Evolutionary conservation across 2,329 filamentous ascomycete species (phyloP).

Genomic region (Orbilia blumenaviensis): DNA sequence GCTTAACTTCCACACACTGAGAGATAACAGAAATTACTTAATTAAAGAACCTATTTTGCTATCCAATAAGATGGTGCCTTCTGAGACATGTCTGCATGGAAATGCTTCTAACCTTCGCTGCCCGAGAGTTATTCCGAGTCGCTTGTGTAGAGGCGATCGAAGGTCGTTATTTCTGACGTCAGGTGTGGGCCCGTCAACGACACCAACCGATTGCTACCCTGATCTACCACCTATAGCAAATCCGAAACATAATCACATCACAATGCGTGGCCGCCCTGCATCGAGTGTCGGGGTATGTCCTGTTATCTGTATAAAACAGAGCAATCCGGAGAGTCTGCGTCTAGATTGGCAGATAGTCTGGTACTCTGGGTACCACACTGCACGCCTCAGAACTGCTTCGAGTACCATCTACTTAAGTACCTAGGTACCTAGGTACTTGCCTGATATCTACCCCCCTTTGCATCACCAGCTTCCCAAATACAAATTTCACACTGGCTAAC

Average conservation of each 20-base stretch:
- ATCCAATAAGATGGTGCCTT: background rate
- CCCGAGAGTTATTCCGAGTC: slow-evolving; percentile 31
- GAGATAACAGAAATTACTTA: background rate
- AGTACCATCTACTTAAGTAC: too few species aligned
- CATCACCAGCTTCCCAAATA: too few species aligned
- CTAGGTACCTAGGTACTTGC: too few species aligned
- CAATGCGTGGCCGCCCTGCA: background rate
- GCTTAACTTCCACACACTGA: background rate
- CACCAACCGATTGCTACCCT: background rate
- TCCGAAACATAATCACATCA: background rate
- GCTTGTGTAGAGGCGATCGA: background rate
- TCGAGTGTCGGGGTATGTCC: background rate
- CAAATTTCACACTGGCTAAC: too few species aligned
- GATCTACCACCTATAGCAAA: background rate
- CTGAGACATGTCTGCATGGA: background rate
- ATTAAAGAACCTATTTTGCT: background rate
- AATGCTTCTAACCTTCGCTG: background rate
- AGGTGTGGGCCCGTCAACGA: background rate
- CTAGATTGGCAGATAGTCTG: too few species aligned
- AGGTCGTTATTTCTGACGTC: background rate
- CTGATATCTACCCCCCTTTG: too few species aligned
- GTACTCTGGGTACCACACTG: too few species aligned
- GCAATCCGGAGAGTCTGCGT: background rate
- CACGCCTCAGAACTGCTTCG: too few species aligned
- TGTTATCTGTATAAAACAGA: background rate